Evolutionary conservation across 2,329 filamentous ascomycete genomes (phyloP).

Genomic region (Aspergillus aculeatus): DNA sequence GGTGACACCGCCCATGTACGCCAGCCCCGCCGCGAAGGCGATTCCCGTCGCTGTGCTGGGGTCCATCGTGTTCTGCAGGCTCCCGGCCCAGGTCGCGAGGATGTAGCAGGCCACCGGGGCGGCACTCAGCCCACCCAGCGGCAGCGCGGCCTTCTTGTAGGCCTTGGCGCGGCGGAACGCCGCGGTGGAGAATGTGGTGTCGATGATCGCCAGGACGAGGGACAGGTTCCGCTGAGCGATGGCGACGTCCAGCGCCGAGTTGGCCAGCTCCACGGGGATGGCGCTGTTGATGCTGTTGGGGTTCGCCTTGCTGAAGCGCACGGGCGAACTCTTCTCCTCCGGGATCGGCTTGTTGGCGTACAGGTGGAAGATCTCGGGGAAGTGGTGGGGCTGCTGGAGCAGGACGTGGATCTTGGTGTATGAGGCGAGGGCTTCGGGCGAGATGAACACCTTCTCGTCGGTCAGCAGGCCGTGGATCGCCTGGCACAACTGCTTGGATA

Average conservation of each 20-base stretch:
- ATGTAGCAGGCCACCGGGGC: constrained; percentile 55
- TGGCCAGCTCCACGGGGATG: constrained; percentile 68
- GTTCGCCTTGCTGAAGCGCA: constrained; percentile 62
- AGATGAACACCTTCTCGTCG: constrained; percentile 77
- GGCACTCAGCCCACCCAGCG: constrained; percentile 40
- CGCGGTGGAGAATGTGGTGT: constrained; percentile 53
- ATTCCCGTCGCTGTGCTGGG: constrained; percentile 70
- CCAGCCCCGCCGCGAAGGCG: constrained; percentile 75
- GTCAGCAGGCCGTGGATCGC: constrained; percentile 68
- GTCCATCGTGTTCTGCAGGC: constrained; percentile 74
- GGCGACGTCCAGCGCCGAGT: constrained; percentile 73
- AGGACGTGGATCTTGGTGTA: constrained; percentile 77
- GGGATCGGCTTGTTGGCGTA: constrained; percentile 82
- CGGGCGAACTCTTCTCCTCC: constrained; percentile 56
- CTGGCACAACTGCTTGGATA: constrained; percentile 49
- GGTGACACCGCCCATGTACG: constrained; percentile 78
- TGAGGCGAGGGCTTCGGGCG: constrained; percentile 65
- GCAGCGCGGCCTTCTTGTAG: constrained; percentile 42
- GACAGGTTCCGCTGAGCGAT: constrained; percentile 76
- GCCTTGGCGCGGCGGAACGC: constrained; percentile 46
- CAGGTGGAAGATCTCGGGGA: constrained; percentile 76
- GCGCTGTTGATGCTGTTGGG: constrained; percentile 70
- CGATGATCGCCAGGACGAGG: constrained; percentile 74
- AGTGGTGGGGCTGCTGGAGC: constrained; percentile 69
- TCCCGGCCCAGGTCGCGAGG: constrained; percentile 65